A percentile compares a stretch with the other conserved stretches of the same genome.
phyloP scores from a whole-genome alignment of 2,329 filamentous ascomycete species.

The Monosporascus cannonballus region DNA sequence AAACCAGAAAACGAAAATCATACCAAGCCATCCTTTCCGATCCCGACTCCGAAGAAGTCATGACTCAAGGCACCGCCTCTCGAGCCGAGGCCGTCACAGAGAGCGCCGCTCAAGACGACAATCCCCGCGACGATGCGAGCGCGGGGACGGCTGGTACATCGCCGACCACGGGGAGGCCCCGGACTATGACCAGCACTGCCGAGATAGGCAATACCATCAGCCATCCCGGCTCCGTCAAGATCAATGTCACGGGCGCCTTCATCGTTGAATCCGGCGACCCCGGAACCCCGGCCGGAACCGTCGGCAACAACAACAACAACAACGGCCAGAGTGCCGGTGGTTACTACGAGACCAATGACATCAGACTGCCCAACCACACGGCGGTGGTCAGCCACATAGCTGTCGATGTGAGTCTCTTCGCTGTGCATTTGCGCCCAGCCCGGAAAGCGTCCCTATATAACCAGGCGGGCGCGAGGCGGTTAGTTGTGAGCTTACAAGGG shows the following conservation, averaged over 20 bases:
- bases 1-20: too few species aligned
- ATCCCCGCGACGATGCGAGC: not conserved
- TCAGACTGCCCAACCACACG: conserved; percentile 92
- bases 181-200: conserved; percentile 42
- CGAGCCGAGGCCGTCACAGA: too few species aligned
- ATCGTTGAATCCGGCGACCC: conserved; percentile 82
- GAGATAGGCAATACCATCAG: conserved; percentile 57
- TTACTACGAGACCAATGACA: conserved; percentile 76
- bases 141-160: not conserved
- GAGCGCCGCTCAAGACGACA: too few species aligned
- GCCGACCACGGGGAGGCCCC: conserved; percentile 19
- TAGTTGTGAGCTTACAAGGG: conserved; percentile 1
- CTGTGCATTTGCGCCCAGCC: conserved; percentile 2
- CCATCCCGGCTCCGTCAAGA: conserved; percentile 70
- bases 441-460: conserved; percentile 1
- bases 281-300: conserved; percentile 37
- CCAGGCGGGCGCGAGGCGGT: too few species aligned
- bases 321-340: conserved; percentile 38
- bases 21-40: too few species aligned
- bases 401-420: conserved; percentile 66
- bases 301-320: conserved; percentile 26
- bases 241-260: conserved; percentile 94
- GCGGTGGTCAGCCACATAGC: conserved; percentile 94
- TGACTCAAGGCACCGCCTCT: too few species aligned
- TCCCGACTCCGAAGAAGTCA: too few species aligned